These are phyloP conservation scores for Xylaria acuta DNA, from an alignment of 495 filamentous ascomycete genomes.

Conservation along the genomic window DNA sequence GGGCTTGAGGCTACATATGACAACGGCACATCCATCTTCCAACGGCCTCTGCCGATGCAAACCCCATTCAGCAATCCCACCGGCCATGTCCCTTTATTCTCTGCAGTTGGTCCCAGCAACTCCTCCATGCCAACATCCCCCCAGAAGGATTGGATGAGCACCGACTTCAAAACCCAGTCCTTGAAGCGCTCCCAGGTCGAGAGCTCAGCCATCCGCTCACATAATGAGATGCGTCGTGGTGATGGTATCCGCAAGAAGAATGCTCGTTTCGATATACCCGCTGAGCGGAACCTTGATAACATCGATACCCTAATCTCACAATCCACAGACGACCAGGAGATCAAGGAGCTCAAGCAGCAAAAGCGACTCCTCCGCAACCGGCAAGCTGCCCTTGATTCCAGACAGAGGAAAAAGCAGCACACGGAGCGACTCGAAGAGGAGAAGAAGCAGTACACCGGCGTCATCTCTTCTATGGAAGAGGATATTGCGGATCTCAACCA, in stretches of 20 bases:
- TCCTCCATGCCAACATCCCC: slow-evolving; percentile 58
- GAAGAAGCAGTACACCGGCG: slow-evolving; percentile 83
- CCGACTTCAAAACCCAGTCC: slow-evolving; percentile 63
- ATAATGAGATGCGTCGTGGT: slow-evolving; percentile 79
- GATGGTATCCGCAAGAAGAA: slow-evolving; percentile 99
- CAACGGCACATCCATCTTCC: slow-evolving; percentile 58
- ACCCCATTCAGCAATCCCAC: slow-evolving; percentile 59
- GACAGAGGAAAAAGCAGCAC: slow-evolving; percentile 98
- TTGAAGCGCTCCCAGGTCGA: slow-evolving; percentile 73
- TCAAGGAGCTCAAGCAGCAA: slow-evolving; percentile 98
- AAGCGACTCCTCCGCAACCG: slow-evolving; percentile 94
- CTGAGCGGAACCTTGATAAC: slow-evolving; percentile 89
- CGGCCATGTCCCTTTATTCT: slow-evolving; percentile 59
- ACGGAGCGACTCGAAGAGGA: slow-evolving; percentile 96
- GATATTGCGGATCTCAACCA: slow-evolving; percentile 70
- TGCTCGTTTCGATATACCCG: slow-evolving; percentile 95
- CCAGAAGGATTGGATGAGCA: slow-evolving; percentile 60
- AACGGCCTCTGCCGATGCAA: slow-evolving; percentile 55
- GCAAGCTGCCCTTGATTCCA: slow-evolving; percentile 96
- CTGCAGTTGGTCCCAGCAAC: slow-evolving; percentile 49
- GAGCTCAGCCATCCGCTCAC: slow-evolving; percentile 78
- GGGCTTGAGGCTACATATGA: slow-evolving; percentile 69
- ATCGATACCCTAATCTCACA: slow-evolving; percentile 92
- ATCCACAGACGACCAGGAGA: slow-evolving; percentile 88
- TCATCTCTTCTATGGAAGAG: slow-evolving; percentile 81